Percentiles rank a stretch among this genome's conserved stretches.
These are phyloP conservation scores for Nicotiana sylvestris DNA, from an alignment of 257 asterid genomes.

Conservation along the genomic window DNA sequence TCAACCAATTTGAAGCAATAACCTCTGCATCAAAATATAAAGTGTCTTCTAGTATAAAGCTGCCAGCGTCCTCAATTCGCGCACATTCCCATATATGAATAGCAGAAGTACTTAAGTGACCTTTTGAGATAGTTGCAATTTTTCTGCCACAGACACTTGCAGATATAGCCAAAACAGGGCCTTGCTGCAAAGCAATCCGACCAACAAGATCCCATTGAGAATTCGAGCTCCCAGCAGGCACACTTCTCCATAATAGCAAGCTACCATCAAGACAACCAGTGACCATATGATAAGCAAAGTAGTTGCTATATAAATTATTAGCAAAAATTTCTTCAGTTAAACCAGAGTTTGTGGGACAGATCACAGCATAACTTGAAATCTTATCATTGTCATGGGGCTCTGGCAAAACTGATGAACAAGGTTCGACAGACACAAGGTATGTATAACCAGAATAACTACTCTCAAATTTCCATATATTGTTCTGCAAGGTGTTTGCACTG, in stretches of 20 bases:
- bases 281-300: conserved; percentile 69
- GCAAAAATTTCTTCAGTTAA: conserved; percentile 34
- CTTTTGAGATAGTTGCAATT: conserved; percentile 56
- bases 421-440: conserved; percentile 51
- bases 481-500: conserved; percentile 23
- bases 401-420: conserved; percentile 68
- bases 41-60: conserved; percentile 71
- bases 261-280: conserved; percentile 70
- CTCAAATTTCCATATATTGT: conserved; percentile 42
- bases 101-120: conserved; percentile 28
- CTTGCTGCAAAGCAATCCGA: conserved; percentile 49
- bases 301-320: conserved; percentile 34
- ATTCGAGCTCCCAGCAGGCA: conserved; percentile 43
- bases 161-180: conserved; percentile 52
- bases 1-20: conserved; percentile 66
- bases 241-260: conserved; percentile 82
- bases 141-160: conserved; percentile 64
- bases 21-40: conserved; percentile 59
- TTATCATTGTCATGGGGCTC: conserved; percentile 45
- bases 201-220: conserved; percentile 84
- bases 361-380: conserved; percentile 65
- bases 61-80: conserved; percentile 54
- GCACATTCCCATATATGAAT: conserved; percentile 77
- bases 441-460: conserved; percentile 49
- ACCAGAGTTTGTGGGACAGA: conserved; percentile 45